Evolutionary conservation across 208 protist genomes (phyloP), one percentile per base, ranked within the genome.

Genomic region (Acanthamoeba sp.): DNA sequence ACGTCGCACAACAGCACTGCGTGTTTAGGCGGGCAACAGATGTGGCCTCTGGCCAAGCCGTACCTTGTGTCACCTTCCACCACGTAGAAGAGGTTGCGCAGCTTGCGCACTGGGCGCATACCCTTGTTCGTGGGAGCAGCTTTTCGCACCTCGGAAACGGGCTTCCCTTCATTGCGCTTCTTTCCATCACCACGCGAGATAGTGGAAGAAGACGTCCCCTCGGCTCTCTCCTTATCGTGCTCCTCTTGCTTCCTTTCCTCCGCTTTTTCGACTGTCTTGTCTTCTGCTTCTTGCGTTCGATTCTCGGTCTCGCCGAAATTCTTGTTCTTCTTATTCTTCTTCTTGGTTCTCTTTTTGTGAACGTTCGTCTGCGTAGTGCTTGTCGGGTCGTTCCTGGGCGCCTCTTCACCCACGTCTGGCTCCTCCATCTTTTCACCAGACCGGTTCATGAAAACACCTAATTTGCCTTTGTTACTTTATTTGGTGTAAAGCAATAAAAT

Each of bases 41-140:
- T 48, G 14, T 45, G 7, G 69, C 69, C 4, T 9, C 38, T 16
- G 27, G 32, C 3, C 4, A 42, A 9, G 32, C 16, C 38, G 38
- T 36, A 82, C 73, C 73, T 82, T 12, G 73, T 29, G 42, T 22
- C 27, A 18, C 42, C 38, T 5, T 82, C 73, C 1, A 29, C 14
- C 16, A 42, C 14, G 73, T 82, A 82, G 38, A 82, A 82, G 2
- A 10, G 32, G 38, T 82, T 82, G 40, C 73, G 73, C 42, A 82
- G 73, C 40, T 82, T 82, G 73, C n/a, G 73, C 38, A 82, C 40
- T 29, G 73, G 42, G 20, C 42, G 34, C 55, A 62, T 2, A 22
- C 18, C 18, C 2, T 18, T n/a, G 55, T 18, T 62, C 10, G 55
- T 22, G 10, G 22, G 6, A 62, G 55, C 6, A 62, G 10, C 18